Percentiles rank a stretch among this genome's conserved stretches.
Conservation (phyloP, 805 yeast genomes). For the Candida gorgasii region DNA sequence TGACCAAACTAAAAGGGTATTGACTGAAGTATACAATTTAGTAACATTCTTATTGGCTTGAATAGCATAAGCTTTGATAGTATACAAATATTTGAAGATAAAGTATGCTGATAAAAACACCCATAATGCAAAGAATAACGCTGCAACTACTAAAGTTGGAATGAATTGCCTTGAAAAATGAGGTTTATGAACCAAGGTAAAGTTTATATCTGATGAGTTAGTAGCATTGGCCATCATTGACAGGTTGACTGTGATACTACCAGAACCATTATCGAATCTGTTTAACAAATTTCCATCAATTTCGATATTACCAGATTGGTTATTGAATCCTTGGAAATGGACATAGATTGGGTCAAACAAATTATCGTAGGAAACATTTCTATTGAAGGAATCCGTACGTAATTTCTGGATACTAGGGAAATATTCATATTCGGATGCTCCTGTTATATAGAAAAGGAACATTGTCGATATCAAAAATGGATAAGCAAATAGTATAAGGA, state of each 20-base stretch:
- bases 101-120: constrained; percentile 21
- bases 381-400: constrained; percentile 24
- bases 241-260: neutral
- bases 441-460: constrained; percentile 26
- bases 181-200: constrained; percentile 1
- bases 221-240: neutral
- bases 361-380: constrained; percentile 25
- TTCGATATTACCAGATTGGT: neutral
- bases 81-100: constrained; percentile 27
- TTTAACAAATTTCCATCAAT: constrained; percentile 5
- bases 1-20: constrained; percentile 49
- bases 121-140: constrained; percentile 29
- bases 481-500: constrained; percentile 36
- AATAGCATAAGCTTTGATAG: constrained; percentile 18
- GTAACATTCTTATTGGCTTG: constrained; percentile 22
- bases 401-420: constrained; percentile 17
- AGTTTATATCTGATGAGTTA: constrained; percentile 1
- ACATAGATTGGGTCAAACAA: constrained; percentile 19
- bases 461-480: constrained; percentile 46
- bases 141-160: constrained; percentile 28
- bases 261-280: neutral
- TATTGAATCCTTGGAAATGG: constrained; percentile 1
- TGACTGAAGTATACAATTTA: constrained; percentile 48
- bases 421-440: constrained; percentile 12
- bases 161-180: neutral